These are phyloP conservation scores for Medicago ruthenica DNA, from an alignment of 306 rosid species.

Conservation along the genomic window DNA sequence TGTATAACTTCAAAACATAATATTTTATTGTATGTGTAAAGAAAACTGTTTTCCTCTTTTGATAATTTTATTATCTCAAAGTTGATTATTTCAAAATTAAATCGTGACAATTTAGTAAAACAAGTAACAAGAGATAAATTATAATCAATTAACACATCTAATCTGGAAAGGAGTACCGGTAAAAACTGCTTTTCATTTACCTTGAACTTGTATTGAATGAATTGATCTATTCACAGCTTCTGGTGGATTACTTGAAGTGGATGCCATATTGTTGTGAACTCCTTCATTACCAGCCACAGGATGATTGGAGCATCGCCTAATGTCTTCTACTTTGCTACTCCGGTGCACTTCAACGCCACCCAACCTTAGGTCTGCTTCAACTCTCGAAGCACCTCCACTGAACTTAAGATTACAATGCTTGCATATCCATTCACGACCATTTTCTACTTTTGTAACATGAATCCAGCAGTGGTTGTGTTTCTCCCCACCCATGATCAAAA, in stretches of 20 bases:
- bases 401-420: neutral
- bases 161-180: too few species aligned
- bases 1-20: too few species aligned
- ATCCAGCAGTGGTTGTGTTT: neutral
- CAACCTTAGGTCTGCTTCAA: neutral
- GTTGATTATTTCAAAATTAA: too few species aligned
- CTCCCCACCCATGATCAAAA: conserved; percentile 12
- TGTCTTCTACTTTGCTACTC: too few species aligned
- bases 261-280: neutral
- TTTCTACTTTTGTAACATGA: neutral
- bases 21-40: too few species aligned
- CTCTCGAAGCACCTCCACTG: neutral
- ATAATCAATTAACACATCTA: too few species aligned
- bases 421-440: neutral
- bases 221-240: neutral
- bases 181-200: neutral
- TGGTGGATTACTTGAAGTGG: neutral
- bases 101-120: too few species aligned
- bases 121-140: too few species aligned
- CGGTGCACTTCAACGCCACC: neutral
- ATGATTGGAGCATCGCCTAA: too few species aligned
- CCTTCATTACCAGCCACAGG: neutral
- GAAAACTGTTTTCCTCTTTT: too few species aligned
- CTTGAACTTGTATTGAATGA: neutral
- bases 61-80: too few species aligned